Conservation (phyloP, 73 alveolate species). For the Paramecium primaurelia region DNA sequence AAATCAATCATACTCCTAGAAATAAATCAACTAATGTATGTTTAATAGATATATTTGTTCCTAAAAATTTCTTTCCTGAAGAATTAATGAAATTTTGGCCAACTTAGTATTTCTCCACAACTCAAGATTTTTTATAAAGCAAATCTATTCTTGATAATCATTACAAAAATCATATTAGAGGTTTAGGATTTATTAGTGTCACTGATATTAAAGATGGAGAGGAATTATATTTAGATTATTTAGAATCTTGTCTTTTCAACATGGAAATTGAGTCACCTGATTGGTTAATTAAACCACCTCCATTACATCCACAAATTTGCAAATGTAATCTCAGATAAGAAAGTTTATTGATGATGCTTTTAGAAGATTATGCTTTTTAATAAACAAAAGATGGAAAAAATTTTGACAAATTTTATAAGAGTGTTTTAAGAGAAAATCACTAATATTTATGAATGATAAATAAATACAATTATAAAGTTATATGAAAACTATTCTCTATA, state of each 20-base stretch:
- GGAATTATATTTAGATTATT: constrained; percentile 47
- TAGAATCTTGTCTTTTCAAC: constrained; percentile 27
- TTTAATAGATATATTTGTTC: constrained; percentile 36
- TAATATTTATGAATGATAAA: neutral
- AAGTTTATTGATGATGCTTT: neutral
- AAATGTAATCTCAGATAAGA: neutral
- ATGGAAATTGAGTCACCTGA: constrained; percentile 2
- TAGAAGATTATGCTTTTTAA: neutral
- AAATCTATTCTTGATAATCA: neutral
- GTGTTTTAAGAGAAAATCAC: neutral
- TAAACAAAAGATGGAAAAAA: neutral
- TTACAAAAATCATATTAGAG: neutral
- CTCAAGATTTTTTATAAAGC: neutral
- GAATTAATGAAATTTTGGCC: constrained; percentile 40
- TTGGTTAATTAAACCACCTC: constrained; percentile 52
- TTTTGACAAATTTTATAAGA: neutral
- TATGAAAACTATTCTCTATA: neutral
- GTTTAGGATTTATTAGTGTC: neutral
- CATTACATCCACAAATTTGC: constrained; percentile 1
- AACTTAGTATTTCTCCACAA: neutral
- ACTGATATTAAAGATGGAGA: constrained; percentile 48
- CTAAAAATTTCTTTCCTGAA: neutral
- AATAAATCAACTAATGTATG: neutral
- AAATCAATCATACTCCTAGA: constrained; percentile 54
- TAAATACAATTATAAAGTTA: neutral